Percentiles rank a stretch among this genome's conserved stretches.
Evolutionary conservation across 352 stramenopile genomes (phyloP).

Genomic region (Pythium guiyangense): DNA sequence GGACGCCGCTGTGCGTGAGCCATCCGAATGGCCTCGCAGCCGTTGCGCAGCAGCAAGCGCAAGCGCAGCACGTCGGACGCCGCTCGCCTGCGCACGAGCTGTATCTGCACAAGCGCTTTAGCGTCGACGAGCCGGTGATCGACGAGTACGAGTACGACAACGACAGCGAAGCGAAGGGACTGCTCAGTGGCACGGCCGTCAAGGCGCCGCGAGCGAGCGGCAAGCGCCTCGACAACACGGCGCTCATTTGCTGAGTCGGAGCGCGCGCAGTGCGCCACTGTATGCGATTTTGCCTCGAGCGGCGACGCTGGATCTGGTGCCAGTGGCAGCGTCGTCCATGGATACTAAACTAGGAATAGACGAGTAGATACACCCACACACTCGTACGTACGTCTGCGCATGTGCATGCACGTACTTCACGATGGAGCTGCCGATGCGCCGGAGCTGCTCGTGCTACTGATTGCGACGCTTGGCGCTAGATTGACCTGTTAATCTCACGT

Average conservation of each 20-base stretch:
- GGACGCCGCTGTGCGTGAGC: conserved; percentile 49
- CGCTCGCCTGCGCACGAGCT: conserved; percentile 15
- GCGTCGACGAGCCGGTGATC: conserved; percentile 42
- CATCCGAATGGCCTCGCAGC: conserved; percentile 9
- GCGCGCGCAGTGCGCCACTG: not conserved
- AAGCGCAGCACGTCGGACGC: not conserved
- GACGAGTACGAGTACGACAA: conserved; percentile 34
- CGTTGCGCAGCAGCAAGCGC: not conserved
- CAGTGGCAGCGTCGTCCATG: no score
- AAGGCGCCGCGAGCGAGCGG: not conserved
- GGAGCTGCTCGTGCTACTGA: no score
- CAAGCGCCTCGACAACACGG: conserved; percentile 33
- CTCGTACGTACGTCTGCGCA: no score
- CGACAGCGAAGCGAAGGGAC: conserved; percentile 5
- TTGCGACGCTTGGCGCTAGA: no score
- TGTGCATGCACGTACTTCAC: no score
- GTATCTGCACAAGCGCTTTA: conserved; percentile 40
- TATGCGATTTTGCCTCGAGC: not conserved
- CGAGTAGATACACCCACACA: no score
- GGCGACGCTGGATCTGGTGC: not conserved
- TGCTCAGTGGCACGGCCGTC: conserved; percentile 4
- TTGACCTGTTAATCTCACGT: no score
- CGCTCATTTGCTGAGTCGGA: conserved; percentile 35
- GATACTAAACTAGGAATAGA: no score
- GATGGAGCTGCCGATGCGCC: no score